Percentiles rank a stretch among this genome's conserved stretches.
phyloP scores from a whole-genome alignment of 306 rosid species.

The Ormosia emarginata region DNA sequence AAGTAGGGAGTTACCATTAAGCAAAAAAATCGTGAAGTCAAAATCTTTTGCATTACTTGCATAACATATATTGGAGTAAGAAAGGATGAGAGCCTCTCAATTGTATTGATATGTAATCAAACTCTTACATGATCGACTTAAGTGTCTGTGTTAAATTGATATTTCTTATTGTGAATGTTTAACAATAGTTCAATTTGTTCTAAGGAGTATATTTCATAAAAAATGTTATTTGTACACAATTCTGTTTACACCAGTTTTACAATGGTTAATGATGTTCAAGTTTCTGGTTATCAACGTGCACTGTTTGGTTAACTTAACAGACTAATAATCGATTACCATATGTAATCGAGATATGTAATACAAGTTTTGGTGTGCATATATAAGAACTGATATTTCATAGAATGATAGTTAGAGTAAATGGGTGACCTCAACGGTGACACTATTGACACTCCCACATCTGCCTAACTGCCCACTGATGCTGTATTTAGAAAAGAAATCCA shows the following conservation, averaged over 20 bases:
- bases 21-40: not conserved
- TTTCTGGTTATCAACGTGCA: not conserved
- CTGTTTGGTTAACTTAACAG: not conserved
- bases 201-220: not conserved
- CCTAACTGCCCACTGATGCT: constrained; percentile 81
- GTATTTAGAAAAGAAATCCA: constrained; percentile 78
- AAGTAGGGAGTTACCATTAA: not conserved
- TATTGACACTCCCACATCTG: constrained; percentile 51
- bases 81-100: not conserved
- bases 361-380: not conserved
- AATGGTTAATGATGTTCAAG: not conserved
- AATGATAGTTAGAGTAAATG: constrained; percentile 15
- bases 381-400: not conserved
- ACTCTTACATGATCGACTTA: not conserved
- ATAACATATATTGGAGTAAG: not conserved
- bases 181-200: not conserved
- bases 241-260: not conserved
- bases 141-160: not conserved
- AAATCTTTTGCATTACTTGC: not conserved
- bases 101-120: not conserved
- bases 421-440: constrained; percentile 81
- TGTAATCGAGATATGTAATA: too few relatives aligned
- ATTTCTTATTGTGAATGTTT: not conserved
- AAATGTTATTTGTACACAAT: not conserved
- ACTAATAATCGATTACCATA: not conserved